These are phyloP conservation scores for Theobroma grandiflorum DNA, from an alignment of 441 rosid genomes.

Conservation along the genomic window DNA sequence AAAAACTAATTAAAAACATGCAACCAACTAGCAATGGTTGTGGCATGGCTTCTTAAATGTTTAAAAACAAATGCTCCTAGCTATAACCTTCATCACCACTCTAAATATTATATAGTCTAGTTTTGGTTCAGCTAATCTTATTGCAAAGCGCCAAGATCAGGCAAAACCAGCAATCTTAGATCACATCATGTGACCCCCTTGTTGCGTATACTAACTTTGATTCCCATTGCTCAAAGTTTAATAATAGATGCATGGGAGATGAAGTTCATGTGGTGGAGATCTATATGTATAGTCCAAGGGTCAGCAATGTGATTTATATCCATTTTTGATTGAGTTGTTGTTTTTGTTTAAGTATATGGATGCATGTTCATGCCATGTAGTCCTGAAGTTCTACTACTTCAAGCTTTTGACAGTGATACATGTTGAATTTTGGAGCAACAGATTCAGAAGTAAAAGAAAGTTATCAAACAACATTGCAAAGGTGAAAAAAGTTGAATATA, in stretches of 20 bases:
- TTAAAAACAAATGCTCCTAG: neutral
- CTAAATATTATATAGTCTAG: neutral
- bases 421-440: neutral
- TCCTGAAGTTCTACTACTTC: neutral
- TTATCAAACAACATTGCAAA: neutral
- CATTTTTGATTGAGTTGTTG: neutral
- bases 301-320: slow-evolving; percentile 22
- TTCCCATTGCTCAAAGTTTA: slow-evolving; percentile 28
- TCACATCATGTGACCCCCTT: slow-evolving; percentile 41
- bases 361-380: slow-evolving; percentile 1
- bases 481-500: neutral
- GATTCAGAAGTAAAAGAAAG: neutral
- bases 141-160: too few relatives aligned
- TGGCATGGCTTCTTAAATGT: slow-evolving; percentile 6
- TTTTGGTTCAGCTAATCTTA: neutral
- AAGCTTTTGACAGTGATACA: neutral
- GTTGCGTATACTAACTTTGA: slow-evolving; percentile 18
- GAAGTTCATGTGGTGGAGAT: slow-evolving; percentile 34
- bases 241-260: slow-evolving; percentile 21
- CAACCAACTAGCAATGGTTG: slow-evolving; percentile 7
- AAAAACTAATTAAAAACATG: slow-evolving; percentile 19
- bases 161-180: slow-evolving; percentile 17
- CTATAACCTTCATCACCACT: slow-evolving; percentile 10
- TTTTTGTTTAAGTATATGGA: neutral
- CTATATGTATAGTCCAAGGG: neutral